Evolutionary conservation across 2,329 filamentous ascomycete species (phyloP), one percentile per base, ranked within the genome.

Genomic region (Claviceps sp.): DNA sequence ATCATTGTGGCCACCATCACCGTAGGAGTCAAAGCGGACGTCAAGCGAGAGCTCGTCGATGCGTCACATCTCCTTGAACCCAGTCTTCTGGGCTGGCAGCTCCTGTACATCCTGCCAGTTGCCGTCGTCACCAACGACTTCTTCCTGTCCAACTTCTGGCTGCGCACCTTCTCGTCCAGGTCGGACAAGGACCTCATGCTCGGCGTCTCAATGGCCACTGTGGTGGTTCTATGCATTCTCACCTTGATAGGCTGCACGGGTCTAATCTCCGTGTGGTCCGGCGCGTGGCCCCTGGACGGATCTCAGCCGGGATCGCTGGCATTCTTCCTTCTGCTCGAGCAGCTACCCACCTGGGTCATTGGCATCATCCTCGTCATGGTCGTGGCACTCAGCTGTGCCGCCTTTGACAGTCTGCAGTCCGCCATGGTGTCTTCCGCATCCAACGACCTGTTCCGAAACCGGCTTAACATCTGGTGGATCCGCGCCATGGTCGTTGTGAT

Each of bases 341-440:
- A 80, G 57, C 77, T 93, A 2, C 87, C 87, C 0, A 74, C 69
- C 52, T 93, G 87, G 87, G 85, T 89, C n/a, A 78, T 93, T 2
- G 87, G 86, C 51, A 78, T 93, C 56, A 80, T 91, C 0, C 73
- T 93, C 10, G 82, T 91, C 63, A 89, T 93, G 85, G 80, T 86
- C 1, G 80, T 90, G 37, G 80, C 80, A 10, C 77, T 93, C 50
- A 86, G 81, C 61, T 88, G 84, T 2, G 83, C 87, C 0, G 81
- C 87, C 0, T 91, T 93, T 57, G 87, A 93, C 71, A 85, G 78
- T 56, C 74, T 91, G 40, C 88, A 91, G 68, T 85, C 82, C 2
- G 85, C 87, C 58, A 89, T 93, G 83, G 84, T 91, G 7, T 88
- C 84, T n/a, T 86, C 85, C 0, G 85, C 83, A 14, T 89, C 84